Conservation (phyloP, 169 alveolate species). For the Ichthyophthirius multifiliis region DNA sequence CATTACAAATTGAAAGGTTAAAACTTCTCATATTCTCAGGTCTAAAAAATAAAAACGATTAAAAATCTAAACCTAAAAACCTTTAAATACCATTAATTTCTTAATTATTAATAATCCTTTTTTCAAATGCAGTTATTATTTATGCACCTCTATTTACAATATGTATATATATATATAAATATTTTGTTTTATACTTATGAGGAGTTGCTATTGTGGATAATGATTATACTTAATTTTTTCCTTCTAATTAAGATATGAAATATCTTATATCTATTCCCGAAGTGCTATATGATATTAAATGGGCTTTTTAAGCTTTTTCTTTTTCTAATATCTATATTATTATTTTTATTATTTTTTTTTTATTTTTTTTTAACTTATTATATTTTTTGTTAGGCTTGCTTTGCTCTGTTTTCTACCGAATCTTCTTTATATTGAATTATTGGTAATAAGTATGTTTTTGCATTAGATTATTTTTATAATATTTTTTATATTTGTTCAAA, state of each 20-base stretch:
- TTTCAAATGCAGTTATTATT: not conserved
- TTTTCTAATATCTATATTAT: not conserved
- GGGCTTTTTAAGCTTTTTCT: not conserved
- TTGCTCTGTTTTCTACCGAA: slow-evolving; percentile 17
- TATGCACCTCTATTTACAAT: not conserved
- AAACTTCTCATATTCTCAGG: not conserved
- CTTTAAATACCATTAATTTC: not conserved
- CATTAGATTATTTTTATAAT: not conserved
- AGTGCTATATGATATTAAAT: slow-evolving; percentile 3
- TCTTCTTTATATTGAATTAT: slow-evolving; percentile 1
- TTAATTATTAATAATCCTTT: not conserved
- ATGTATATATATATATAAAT: not conserved
- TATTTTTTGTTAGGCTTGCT: not conserved
- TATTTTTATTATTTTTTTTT: not conserved
- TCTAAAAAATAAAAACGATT: not conserved
- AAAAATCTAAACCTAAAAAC: not conserved
- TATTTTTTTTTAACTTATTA: not conserved
- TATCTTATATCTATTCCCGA: slow-evolving; percentile 20
- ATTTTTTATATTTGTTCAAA: not conserved
- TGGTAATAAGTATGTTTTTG: not conserved
- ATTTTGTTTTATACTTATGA: not conserved
- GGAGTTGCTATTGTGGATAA: slow-evolving; percentile 21
- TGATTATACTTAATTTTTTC: not conserved
- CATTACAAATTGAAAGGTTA: not conserved
- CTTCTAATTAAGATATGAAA: slow-evolving; percentile 1